Evolutionary conservation across 2,329 filamentous ascomycete genomes (phyloP).

Genomic region (Penicillium sp.): DNA sequence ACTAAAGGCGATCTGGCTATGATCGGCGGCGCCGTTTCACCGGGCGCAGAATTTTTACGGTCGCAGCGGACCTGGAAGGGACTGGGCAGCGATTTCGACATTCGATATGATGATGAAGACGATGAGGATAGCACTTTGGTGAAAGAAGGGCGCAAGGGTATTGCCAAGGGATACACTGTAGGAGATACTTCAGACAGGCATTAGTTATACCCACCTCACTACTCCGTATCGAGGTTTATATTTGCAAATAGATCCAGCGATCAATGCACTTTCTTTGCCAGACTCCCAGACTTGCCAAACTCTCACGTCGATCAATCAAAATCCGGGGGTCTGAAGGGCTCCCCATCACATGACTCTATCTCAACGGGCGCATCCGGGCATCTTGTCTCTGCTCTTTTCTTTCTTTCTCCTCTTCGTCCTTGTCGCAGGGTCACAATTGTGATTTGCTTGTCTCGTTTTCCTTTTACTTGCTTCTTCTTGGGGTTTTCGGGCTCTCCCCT

Average conservation of each 20-base stretch:
- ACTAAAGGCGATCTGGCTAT: conserved; percentile 72
- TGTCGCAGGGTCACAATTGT: background rate
- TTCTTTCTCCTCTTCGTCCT: background rate
- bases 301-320: background rate
- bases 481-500: conserved; percentile 4
- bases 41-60: conserved; percentile 83
- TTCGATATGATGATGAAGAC: conserved; percentile 60
- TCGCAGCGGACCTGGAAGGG: conserved; percentile 88
- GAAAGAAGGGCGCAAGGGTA: conserved; percentile 82
- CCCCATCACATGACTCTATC: conserved; percentile 27
- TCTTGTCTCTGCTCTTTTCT: conserved; percentile 5
- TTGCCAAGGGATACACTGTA: conserved; percentile 85
- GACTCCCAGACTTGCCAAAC: background rate
- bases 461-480: conserved; percentile 7
- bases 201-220: conserved; percentile 15
- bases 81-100: conserved; percentile 79
- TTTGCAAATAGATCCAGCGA: conserved; percentile 9
- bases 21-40: conserved; percentile 84
- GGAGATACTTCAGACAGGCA: conserved; percentile 56
- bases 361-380: conserved; percentile 23
- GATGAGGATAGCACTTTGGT: conserved; percentile 62
- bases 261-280: conserved; percentile 3
- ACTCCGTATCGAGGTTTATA: background rate
- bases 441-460: background rate
- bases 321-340: conserved; percentile 7